Percentiles rank a stretch among this genome's conserved stretches.
phyloP scores from a whole-genome alignment of 2,329 filamentous ascomycete species.

The Fusarium illudens region DNA sequence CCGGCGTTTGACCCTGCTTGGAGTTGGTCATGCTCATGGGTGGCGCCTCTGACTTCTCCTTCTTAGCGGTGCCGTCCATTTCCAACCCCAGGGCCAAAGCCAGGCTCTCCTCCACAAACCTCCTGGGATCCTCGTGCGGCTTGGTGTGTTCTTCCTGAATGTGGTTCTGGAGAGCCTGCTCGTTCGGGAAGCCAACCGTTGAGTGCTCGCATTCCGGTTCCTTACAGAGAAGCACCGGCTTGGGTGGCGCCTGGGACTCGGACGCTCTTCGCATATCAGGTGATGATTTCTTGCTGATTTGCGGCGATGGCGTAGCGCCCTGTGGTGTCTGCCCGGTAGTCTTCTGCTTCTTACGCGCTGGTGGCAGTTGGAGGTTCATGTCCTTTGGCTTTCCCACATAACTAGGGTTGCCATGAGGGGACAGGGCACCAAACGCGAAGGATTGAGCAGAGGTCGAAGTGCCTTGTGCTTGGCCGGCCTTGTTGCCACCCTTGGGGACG shows the following conservation, averaged over 20 bases:
- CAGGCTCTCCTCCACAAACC: constrained; percentile 61
- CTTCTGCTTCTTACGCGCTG: constrained; percentile 66
- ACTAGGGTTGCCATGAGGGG: constrained; percentile 67
- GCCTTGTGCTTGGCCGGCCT: constrained; percentile 59
- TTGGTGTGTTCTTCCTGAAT: constrained; percentile 67
- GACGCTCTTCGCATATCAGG: constrained; percentile 53
- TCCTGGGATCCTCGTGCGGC: constrained; percentile 63
- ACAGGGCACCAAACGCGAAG: constrained; percentile 63
- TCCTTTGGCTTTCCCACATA: constrained; percentile 63
- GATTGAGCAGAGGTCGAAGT: constrained; percentile 67
- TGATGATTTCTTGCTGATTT: constrained; percentile 57
- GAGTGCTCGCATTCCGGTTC: constrained; percentile 64
- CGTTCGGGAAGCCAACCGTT: constrained; percentile 59
- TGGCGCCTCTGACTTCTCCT: constrained; percentile 47
- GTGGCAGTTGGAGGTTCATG: constrained; percentile 65
- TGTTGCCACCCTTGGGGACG: constrained; percentile 50
- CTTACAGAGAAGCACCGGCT: constrained; percentile 59
- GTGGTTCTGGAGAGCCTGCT: constrained; percentile 63
- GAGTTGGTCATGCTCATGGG: constrained; percentile 55
- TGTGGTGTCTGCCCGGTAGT: constrained; percentile 51
- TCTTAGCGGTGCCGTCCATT: constrained; percentile 55
- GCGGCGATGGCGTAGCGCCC: constrained; percentile 56
- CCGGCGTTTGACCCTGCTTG: constrained; percentile 59
- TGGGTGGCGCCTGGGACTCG: constrained; percentile 46
- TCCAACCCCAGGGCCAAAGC: constrained; percentile 61